Conservation (phyloP, 2,329 filamentous ascomycete species). For the Calonectria pseudoturangicola region DNA sequence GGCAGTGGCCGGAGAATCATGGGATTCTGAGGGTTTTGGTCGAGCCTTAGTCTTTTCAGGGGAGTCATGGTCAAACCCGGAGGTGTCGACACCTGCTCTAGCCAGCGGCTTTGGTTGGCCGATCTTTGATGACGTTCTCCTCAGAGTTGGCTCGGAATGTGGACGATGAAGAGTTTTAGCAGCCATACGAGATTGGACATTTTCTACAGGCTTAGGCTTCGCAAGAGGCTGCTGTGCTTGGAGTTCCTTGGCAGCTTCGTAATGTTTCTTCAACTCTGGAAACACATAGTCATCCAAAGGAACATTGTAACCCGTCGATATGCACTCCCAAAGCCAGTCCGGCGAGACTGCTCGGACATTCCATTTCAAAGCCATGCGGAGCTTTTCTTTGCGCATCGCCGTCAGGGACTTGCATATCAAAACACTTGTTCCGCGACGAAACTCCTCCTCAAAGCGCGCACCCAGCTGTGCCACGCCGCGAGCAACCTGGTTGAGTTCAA, state of each 20-base stretch:
- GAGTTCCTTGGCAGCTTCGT: constrained; percentile 40
- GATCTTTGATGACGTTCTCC: constrained; percentile 31
- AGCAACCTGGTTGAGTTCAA: constrained; percentile 90
- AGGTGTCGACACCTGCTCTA: constrained; percentile 48
- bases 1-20: constrained; percentile 57
- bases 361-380: constrained; percentile 84
- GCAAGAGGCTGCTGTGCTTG: constrained; percentile 36
- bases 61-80: constrained; percentile 61
- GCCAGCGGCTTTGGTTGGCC: constrained; percentile 46
- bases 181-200: constrained; percentile 28
- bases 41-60: constrained; percentile 47
- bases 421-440: constrained; percentile 83
- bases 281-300: constrained; percentile 69
- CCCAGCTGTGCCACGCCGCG: constrained; percentile 86
- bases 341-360: constrained; percentile 86
- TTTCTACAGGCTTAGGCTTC: constrained; percentile 26
- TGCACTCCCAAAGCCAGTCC: constrained; percentile 90
- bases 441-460: constrained; percentile 85
- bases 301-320: constrained; percentile 72
- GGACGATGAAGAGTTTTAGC: constrained; percentile 48
- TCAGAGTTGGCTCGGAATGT: constrained; percentile 45
- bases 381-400: constrained; percentile 82
- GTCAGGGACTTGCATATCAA: constrained; percentile 81
- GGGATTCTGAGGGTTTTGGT: constrained; percentile 37
- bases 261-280: constrained; percentile 64